A percentile compares a stretch with the other conserved stretches of the same genome.
These are phyloP conservation scores for Glycyrrhiza uralensis DNA, from an alignment of 306 rosid species.

Conservation along the genomic window DNA sequence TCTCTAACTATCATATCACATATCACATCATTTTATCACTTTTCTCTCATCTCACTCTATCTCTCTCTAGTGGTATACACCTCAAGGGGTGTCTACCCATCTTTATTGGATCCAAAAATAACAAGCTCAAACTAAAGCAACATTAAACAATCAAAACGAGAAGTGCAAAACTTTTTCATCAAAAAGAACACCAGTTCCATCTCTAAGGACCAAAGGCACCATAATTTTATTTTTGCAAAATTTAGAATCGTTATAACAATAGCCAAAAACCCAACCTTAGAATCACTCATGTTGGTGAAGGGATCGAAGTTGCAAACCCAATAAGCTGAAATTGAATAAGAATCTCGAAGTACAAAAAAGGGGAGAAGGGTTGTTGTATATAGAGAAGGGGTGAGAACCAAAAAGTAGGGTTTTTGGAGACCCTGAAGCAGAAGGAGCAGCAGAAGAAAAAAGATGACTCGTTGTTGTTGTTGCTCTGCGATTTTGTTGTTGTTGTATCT, in stretches of 20 bases:
- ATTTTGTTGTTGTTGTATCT: too few species aligned
- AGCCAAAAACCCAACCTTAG: slow-evolving; percentile 57
- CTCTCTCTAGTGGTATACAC: too few species aligned
- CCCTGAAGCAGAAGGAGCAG: slow-evolving; percentile 55
- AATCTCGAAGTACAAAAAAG: slow-evolving; percentile 9
- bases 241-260: not conserved
- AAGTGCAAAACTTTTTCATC: not conserved
- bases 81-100: too few species aligned
- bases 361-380: slow-evolving; percentile 28
- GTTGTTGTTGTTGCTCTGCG: too few species aligned
- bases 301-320: slow-evolving; percentile 30
- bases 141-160: not conserved
- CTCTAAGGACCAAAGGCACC: not conserved
- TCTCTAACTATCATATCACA: too few species aligned
- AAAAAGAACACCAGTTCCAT: not conserved
- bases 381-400: slow-evolving; percentile 34
- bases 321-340: slow-evolving; percentile 5
- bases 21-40: too few species aligned
- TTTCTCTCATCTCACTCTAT: too few species aligned
- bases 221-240: not conserved
- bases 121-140: not conserved
- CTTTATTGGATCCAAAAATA: too few species aligned
- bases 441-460: too few species aligned
- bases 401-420: slow-evolving; percentile 67
- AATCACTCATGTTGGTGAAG: slow-evolving; percentile 49